Percentiles rank a stretch among this genome's conserved stretches.
phyloP scores from a whole-genome alignment of 2,329 filamentous ascomycete genomes.

The Arthrobotrys entomopaga region DNA sequence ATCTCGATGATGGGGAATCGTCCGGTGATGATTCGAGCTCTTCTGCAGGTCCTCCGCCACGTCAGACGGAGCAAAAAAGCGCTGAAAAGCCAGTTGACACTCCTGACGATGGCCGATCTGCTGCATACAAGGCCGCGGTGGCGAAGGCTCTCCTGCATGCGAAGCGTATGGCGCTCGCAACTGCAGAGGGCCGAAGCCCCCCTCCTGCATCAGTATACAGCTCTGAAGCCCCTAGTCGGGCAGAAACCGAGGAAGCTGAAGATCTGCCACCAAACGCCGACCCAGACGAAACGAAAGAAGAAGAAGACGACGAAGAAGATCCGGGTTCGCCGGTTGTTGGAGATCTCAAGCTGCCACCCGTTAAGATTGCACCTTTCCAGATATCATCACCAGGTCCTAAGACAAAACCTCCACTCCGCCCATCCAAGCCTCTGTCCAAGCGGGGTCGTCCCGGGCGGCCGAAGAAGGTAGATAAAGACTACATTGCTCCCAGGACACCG shows the following conservation, averaged over 20 bases:
- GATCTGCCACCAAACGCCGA: conserved; percentile 7
- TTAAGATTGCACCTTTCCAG: conserved; percentile 1
- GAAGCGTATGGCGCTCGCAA: conserved; percentile 46
- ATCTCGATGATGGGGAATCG: conserved; percentile 2
- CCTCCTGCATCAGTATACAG: conserved; percentile 42
- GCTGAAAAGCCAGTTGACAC: not conserved
- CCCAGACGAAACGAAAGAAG: not conserved
- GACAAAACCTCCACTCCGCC: conserved; percentile 24
- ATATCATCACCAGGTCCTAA: not conserved
- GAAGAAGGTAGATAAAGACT: conserved; percentile 30
- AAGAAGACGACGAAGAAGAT: not conserved
- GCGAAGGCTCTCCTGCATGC: conserved; percentile 41
- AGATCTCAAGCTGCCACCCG: conserved; percentile 15
- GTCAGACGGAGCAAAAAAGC: not conserved
- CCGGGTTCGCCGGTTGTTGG: conserved; percentile 30
- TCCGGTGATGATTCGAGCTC: not conserved
- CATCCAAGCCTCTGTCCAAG: conserved; percentile 35
- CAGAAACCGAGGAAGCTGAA: conserved; percentile 29
- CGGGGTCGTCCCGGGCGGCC: conserved; percentile 38
- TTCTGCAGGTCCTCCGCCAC: not conserved
- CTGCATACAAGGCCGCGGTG: conserved; percentile 22
- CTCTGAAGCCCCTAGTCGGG: conserved; percentile 36
- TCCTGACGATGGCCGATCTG: not conserved
- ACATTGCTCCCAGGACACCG: conserved; percentile 17
- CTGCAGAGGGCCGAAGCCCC: conserved; percentile 45